These are phyloP conservation scores for Lachnellula hyalina DNA, from an alignment of 2,329 filamentous ascomycete genomes.

Conservation along the genomic window DNA sequence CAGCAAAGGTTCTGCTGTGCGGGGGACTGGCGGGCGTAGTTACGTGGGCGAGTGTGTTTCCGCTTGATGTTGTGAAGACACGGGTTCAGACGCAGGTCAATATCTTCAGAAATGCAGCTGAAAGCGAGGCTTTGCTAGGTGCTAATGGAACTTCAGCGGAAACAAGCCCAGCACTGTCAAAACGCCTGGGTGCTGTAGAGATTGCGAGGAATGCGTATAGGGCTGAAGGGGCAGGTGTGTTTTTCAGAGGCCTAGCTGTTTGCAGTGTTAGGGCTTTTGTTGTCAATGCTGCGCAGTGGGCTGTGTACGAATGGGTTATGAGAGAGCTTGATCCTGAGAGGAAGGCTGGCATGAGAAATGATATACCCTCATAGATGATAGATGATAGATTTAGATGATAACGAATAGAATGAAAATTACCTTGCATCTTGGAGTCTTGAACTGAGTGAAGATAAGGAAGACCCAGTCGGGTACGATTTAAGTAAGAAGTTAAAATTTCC, in stretches of 20 bases:
- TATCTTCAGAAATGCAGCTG: constrained; percentile 21
- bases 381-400: neutral
- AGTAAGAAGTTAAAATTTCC: too few relatives aligned
- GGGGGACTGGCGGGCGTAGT: constrained; percentile 82
- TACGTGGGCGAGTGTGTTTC: constrained; percentile 88
- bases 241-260: constrained; percentile 70
- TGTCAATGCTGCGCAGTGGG: constrained; percentile 92
- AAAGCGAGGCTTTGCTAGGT: constrained; percentile 31
- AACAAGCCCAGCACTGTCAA: constrained; percentile 6
- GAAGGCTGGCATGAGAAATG: neutral
- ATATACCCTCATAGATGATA: constrained; percentile 9
- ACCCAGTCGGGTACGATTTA: too few relatives aligned
- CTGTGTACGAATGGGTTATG: constrained; percentile 88
- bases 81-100: constrained; percentile 71
- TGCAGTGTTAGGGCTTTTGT: constrained; percentile 85
- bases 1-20: constrained; percentile 67
- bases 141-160: constrained; percentile 15
- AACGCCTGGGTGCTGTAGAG: constrained; percentile 49
- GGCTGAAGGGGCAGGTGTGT: constrained; percentile 54
- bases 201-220: constrained; percentile 63
- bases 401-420: neutral
- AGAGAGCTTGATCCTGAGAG: constrained; percentile 36
- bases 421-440: neutral
- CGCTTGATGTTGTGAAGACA: constrained; percentile 88
- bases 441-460: too few relatives aligned